Percentiles rank a stretch among this genome's conserved stretches.
Evolutionary conservation across 2,329 filamentous ascomycete species (phyloP).

Genomic region (Nigrospora oryzae): DNA sequence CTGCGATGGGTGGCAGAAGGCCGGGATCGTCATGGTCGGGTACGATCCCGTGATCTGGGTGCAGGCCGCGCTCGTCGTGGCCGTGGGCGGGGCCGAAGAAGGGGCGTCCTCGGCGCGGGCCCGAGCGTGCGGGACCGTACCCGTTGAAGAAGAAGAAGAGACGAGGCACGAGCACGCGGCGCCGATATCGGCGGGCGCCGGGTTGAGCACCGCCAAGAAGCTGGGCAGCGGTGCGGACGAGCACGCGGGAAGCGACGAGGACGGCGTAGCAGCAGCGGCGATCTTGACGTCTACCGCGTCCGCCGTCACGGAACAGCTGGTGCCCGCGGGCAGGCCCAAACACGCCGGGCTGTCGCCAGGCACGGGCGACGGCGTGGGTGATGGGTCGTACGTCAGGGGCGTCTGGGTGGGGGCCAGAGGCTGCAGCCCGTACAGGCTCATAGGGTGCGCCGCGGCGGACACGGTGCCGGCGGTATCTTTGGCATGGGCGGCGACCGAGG

Average conservation of each 20-base stretch:
- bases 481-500: too few species aligned
- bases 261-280: neutral
- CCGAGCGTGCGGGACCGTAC: too few species aligned
- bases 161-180: neutral
- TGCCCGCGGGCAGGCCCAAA: neutral
- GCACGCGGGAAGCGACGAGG: neutral
- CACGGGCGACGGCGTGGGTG: conserved; percentile 15
- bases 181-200: neutral
- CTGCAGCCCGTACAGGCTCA: conserved; percentile 14
- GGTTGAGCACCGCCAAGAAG: conserved; percentile 9
- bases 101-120: neutral
- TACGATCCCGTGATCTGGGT: conserved; percentile 14
- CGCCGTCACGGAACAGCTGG: neutral
- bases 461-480: conserved; percentile 10
- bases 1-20: conserved; percentile 19
- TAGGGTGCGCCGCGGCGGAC: conserved; percentile 17
- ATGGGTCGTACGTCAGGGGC: conserved; percentile 14
- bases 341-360: conserved; percentile 4
- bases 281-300: neutral
- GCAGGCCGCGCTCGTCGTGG: conserved; percentile 7
- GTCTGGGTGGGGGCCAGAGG: conserved; percentile 11
- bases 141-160: neutral
- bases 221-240: conserved; percentile 12
- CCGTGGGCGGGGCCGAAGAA: too few species aligned
- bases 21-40: conserved; percentile 16